phyloP scores from a whole-genome alignment of 345 rosid species.

The Gossypium thurberi region DNA sequence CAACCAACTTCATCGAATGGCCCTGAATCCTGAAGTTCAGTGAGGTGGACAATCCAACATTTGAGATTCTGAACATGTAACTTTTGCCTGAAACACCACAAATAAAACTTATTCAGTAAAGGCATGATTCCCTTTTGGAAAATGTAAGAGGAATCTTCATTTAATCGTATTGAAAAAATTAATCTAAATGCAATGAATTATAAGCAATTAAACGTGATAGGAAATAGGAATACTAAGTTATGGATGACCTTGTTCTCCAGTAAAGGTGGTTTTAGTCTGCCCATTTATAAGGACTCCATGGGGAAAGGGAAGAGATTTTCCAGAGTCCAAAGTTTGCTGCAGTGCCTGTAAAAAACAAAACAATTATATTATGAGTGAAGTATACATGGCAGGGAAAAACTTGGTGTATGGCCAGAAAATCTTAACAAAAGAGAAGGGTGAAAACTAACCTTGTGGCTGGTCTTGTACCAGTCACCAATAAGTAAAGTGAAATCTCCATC shows the following conservation, averaged over 20 bases:
- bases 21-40: slow-evolving; percentile 86
- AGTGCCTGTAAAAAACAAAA: slow-evolving; percentile 32
- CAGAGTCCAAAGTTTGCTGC: slow-evolving; percentile 52
- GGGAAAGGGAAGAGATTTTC: slow-evolving; percentile 55
- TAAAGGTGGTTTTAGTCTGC: slow-evolving; percentile 38
- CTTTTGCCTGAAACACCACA: slow-evolving; percentile 53
- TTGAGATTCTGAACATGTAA: slow-evolving; percentile 80
- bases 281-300: slow-evolving; percentile 66
- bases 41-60: slow-evolving; percentile 63
- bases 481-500: slow-evolving; percentile 68
- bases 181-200: background rate
- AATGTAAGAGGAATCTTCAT: background rate
- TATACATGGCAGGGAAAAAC: background rate
- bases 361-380: background rate
- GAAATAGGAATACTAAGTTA: background rate
- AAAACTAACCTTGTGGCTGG: slow-evolving; percentile 59
- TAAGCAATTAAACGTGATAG: background rate
- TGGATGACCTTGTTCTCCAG: slow-evolving; percentile 51
- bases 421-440: background rate
- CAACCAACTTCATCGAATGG: slow-evolving; percentile 67
- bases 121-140: background rate
- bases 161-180: background rate
- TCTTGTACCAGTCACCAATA: slow-evolving; percentile 78
- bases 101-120: background rate
- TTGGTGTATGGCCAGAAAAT: background rate